Conservation (phyloP, 2,329 filamentous ascomycete genomes). For the Ceratocystis variospora region DNA sequence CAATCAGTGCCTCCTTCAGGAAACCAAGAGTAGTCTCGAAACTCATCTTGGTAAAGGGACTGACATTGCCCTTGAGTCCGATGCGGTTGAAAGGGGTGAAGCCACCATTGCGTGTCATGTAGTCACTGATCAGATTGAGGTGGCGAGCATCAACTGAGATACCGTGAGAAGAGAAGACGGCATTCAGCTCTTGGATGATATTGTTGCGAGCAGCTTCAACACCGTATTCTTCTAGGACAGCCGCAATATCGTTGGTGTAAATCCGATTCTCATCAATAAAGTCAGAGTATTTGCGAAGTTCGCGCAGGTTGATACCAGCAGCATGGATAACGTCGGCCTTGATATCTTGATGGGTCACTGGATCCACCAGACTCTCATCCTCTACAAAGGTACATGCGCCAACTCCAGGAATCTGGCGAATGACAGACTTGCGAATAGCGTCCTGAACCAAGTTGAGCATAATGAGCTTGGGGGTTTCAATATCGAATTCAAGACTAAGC, state of each 20-base stretch:
- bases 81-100: slow-evolving; percentile 90
- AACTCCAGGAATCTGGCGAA: slow-evolving; percentile 74
- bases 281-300: slow-evolving; percentile 79
- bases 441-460: slow-evolving; percentile 84
- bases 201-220: slow-evolving; percentile 81
- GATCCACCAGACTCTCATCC: slow-evolving; percentile 40
- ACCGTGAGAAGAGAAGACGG: slow-evolving; percentile 79
- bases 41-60: slow-evolving; percentile 96
- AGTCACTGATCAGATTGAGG: slow-evolving; percentile 87
- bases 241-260: slow-evolving; percentile 82
- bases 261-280: slow-evolving; percentile 76
- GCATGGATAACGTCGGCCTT: slow-evolving; percentile 54
- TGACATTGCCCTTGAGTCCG: slow-evolving; percentile 70
- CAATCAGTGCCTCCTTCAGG: slow-evolving; percentile 79
- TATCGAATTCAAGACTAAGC: slow-evolving; percentile 71
- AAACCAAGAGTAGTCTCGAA: slow-evolving; percentile 96
- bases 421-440: slow-evolving; percentile 61
- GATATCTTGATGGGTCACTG: slow-evolving; percentile 34
- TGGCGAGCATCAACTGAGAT: slow-evolving; percentile 87
- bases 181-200: slow-evolving; percentile 74
- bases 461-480: slow-evolving; percentile 71
- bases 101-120: slow-evolving; percentile 87
- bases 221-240: slow-evolving; percentile 74
- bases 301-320: slow-evolving; percentile 72
- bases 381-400: slow-evolving; percentile 54